phyloP scores from a whole-genome alignment of 768 basidiomycete genomes.

The Cytidiella melzeri region DNA sequence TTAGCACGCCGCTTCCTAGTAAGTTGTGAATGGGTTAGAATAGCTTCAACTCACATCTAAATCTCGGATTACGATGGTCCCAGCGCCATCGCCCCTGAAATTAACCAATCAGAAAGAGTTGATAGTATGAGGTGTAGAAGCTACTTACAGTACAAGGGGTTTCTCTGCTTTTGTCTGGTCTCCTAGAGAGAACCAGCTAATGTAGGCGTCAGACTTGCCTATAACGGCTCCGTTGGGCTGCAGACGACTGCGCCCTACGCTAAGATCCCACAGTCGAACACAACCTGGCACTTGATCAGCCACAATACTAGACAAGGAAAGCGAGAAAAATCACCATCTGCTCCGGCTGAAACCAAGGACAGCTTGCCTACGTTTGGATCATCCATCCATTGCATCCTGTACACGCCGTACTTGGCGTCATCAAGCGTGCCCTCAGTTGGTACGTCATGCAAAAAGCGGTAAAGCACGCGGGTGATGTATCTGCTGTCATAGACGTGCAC shows the following conservation, averaged over 20 bases:
- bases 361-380: slow-evolving; percentile 11
- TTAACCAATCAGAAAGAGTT: background rate
- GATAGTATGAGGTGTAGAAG: background rate
- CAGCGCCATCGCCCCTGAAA: slow-evolving; percentile 10
- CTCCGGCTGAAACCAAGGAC: slow-evolving; percentile 41
- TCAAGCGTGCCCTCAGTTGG: slow-evolving; percentile 12
- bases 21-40: too few relatives aligned
- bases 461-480: slow-evolving; percentile 41
- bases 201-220: slow-evolving; percentile 49
- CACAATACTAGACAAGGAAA: background rate
- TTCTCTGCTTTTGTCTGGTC: slow-evolving; percentile 46
- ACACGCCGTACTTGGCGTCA: slow-evolving; percentile 39
- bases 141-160: slow-evolving; percentile 53
- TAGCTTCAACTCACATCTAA: too few relatives aligned
- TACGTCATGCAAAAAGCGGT: slow-evolving; percentile 42
- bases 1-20: too few relatives aligned
- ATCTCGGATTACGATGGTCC: slow-evolving; percentile 1
- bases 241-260: slow-evolving; percentile 10
- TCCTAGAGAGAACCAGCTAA: slow-evolving; percentile 55
- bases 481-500: slow-evolving; percentile 61
- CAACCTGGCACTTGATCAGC: slow-evolving; percentile 41
- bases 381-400: slow-evolving; percentile 49
- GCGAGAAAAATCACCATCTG: slow-evolving; percentile 45
- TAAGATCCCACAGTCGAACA: slow-evolving; percentile 61
- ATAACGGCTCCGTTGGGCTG: slow-evolving; percentile 36